phyloP scores from a whole-genome alignment of 2,329 filamentous ascomycete species.

The Colletotrichum nymphaeae region DNA sequence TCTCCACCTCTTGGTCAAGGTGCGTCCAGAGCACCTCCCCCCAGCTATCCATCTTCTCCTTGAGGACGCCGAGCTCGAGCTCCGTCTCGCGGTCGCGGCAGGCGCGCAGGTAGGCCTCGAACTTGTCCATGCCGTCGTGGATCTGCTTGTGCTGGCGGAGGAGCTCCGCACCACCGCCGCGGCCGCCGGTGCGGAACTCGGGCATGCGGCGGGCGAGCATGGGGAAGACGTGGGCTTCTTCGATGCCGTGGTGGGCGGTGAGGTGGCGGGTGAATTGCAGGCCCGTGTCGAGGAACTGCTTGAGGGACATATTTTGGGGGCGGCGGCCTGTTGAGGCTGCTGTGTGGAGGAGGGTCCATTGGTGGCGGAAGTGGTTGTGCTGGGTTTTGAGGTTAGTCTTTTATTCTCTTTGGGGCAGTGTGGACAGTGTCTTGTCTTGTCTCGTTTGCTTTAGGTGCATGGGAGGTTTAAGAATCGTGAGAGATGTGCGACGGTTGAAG shows the following conservation, averaged over 20 bases:
- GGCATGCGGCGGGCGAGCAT: conserved; percentile 82
- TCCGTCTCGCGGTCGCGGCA: conserved; percentile 73
- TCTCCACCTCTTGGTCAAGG: conserved; percentile 84
- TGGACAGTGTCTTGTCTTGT: neutral
- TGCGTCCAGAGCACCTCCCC: conserved; percentile 84
- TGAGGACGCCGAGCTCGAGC: conserved; percentile 69
- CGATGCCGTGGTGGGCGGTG: conserved; percentile 83
- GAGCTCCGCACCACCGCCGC: conserved; percentile 63
- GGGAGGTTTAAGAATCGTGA: neutral
- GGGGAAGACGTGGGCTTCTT: conserved; percentile 86
- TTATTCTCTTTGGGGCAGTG: neutral
- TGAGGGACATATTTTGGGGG: conserved; percentile 72
- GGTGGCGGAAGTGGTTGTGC: conserved; percentile 81
- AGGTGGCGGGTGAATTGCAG: conserved; percentile 78
- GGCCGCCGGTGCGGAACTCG: conserved; percentile 68
- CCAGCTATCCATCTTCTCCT: conserved; percentile 80
- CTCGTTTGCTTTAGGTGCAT: neutral
- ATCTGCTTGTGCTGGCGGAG: conserved; percentile 82
- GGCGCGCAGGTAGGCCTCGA: conserved; percentile 73
- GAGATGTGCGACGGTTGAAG: neutral
- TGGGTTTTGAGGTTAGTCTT: conserved; percentile 46
- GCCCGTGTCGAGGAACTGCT: conserved; percentile 75
- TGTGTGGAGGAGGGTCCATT: conserved; percentile 78
- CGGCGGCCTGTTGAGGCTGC: conserved; percentile 71
- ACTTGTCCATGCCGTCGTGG: conserved; percentile 77